Base-by-base conservation (phyloP, 768 basidiomycete species). In the Cantharellus anzutake region DNA sequence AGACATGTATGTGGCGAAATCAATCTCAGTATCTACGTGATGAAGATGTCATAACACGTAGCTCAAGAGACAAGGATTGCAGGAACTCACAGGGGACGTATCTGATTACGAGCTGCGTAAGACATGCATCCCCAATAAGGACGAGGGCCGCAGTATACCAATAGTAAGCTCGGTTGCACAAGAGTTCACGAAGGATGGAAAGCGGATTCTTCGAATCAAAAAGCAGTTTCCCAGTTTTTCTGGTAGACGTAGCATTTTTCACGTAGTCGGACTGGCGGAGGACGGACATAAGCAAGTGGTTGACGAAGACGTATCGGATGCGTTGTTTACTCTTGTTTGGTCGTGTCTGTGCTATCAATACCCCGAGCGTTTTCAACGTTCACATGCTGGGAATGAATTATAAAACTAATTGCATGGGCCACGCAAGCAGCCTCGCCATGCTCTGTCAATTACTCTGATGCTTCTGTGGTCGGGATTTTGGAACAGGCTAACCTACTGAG, bases 1-100 rank as follows among this genome's bases (percentile, higher is more conserved):
- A 58, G 83, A 73, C 81, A 97, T 90, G 68, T 99, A 99, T 0
- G 96, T 97, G 66, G 83, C 78, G 82, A 89, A 98, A 72, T 99
- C 96, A 66, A 99, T 99, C 71, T 99, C 93, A 5, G 96, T 98
- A 72, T 93, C 94, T 97, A 73, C 2, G 34, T 37, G 52, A 48
- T 48, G 29, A 7, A 37, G 11, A 37, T 7, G 52, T 48, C 44
- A 34, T 57, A 34, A 61, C 57, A 58, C 48, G 44, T 51, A 63
- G 56, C 62, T 67, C 41, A 41, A 58, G 35, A 29, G 7, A 20
- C 42, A 38, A 11, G 35, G 16, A 29, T 51, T 40, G 14, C 40
- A 34, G 42, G 37, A 57, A 71, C 85, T 74, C 65, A 96, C 94
- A 98, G 64, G 87, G 78, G 59, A 96, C 75, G 67, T 82, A 82